Evolutionary conservation across 805 yeast genomes (phyloP).

Genomic region (Candida alai): DNA sequence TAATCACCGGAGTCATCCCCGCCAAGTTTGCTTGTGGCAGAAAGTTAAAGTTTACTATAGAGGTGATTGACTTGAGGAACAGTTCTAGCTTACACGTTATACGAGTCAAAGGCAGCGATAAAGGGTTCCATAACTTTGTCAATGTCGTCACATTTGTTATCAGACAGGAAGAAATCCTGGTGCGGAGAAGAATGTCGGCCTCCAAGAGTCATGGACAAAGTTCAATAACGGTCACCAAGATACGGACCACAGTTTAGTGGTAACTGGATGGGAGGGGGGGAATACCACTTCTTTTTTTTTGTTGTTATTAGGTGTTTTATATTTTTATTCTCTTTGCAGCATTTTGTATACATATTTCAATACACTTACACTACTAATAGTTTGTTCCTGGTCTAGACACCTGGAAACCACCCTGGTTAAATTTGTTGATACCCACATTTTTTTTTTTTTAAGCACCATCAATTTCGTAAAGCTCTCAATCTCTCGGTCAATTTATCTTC

Average conservation of each 20-base stretch:
- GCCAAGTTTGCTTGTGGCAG: slow-evolving; percentile 42
- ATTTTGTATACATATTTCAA: neutral
- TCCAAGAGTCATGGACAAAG: neutral
- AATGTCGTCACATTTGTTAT: slow-evolving; percentile 43
- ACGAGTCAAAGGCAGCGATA: slow-evolving; percentile 44
- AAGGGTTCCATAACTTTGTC: slow-evolving; percentile 41
- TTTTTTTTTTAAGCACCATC: neutral
- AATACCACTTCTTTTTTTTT: neutral
- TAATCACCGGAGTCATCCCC: slow-evolving; percentile 47
- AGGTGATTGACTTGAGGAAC: slow-evolving; percentile 34
- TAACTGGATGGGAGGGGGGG: too few relatives aligned
- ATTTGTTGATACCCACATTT: neutral
- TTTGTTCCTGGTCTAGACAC: slow-evolving; percentile 2
- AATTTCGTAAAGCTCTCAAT: slow-evolving; percentile 71
- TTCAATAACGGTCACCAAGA: neutral
- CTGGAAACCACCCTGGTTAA: neutral
- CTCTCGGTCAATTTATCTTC: slow-evolving; percentile 89
- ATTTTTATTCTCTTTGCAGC: neutral
- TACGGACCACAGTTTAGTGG: too few relatives aligned
- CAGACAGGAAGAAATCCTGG: slow-evolving; percentile 34
- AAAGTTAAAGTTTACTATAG: slow-evolving; percentile 45
- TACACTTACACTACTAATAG: too few relatives aligned
- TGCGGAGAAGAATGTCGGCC: slow-evolving; percentile 1
- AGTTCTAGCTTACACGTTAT: slow-evolving; percentile 39
- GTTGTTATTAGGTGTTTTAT: neutral